Evolutionary conservation across 2,329 filamentous ascomycete genomes (phyloP).

Genomic region (Magnaporthales sp.): DNA sequence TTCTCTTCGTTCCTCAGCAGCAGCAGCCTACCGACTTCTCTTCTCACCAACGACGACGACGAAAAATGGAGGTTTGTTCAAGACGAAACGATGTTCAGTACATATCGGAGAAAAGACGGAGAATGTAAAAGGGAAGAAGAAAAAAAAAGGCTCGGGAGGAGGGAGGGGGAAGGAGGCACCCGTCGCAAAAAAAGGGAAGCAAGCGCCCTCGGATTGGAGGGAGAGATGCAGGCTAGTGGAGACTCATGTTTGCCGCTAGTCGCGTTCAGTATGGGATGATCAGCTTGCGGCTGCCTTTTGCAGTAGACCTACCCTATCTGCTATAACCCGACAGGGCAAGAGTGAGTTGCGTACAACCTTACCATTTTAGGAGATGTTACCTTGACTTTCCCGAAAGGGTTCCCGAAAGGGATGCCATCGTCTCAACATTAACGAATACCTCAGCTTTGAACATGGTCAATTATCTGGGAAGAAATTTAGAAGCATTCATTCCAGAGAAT

Average conservation of each 20-base stretch:
- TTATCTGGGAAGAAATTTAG: no score
- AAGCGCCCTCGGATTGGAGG: conserved; percentile 2
- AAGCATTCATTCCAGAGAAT: no score
- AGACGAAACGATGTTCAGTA: conserved; percentile 6
- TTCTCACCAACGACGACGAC: conserved; percentile 15
- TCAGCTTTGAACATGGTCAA: no score
- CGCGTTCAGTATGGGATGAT: not conserved
- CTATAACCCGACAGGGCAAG: not conserved
- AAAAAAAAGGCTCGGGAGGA: conserved; percentile 2
- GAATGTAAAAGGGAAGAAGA: conserved; percentile 12
- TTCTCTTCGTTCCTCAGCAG: conserved; percentile 9
- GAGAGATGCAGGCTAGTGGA: not conserved
- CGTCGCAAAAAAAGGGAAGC: conserved; percentile 14
- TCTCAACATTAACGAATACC: no score
- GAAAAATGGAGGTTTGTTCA: not conserved
- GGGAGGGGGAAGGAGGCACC: conserved; percentile 7
- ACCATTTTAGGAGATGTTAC: not conserved
- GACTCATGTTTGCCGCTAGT: not conserved
- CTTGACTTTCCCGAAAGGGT: no score
- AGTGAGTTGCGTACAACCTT: not conserved
- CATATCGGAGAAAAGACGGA: conserved; percentile 10
- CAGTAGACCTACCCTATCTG: not conserved
- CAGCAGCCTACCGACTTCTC: conserved; percentile 12
- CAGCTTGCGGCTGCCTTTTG: not conserved
- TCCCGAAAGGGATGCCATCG: no score